Percentiles rank a stretch among this genome's conserved stretches.
Evolutionary conservation across 768 basidiomycete genomes (phyloP).

Genomic region (Thelephora aurantiotincta): DNA sequence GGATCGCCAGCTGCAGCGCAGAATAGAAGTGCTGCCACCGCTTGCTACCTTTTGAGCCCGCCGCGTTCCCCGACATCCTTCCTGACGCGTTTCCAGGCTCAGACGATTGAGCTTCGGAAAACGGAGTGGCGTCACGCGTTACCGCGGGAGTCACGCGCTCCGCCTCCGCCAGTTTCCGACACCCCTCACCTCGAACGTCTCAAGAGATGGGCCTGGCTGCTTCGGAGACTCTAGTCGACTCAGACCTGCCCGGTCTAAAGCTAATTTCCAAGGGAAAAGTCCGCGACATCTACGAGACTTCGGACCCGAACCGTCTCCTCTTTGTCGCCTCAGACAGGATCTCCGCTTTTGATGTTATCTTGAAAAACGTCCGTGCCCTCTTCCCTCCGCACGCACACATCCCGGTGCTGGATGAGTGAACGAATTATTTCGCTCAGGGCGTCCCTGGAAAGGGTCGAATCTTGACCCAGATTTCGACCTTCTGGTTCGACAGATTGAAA

Average conservation of each 20-base stretch:
- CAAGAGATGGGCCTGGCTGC: conserved; percentile 4
- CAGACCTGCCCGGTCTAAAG: conserved; percentile 44
- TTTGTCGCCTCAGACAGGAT: conserved; percentile 95
- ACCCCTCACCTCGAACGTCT: not conserved
- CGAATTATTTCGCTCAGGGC: conserved; percentile 37
- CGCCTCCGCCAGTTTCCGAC: not conserved
- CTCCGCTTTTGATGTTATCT: conserved; percentile 91
- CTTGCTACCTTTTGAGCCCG: conserved; percentile 22
- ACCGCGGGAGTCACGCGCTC: not conserved
- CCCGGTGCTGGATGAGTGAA: not conserved
- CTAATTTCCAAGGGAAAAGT: conserved; percentile 90
- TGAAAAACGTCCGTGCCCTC: conserved; percentile 63
- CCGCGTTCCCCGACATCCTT: conserved; percentile 3
- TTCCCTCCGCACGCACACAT: not conserved
- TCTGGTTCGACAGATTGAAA: conserved; percentile 84
- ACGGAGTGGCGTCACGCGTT: not conserved
- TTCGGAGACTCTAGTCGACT: conserved; percentile 29
- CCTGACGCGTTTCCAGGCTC: not conserved
- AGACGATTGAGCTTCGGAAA: not conserved
- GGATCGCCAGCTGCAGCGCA: conserved; percentile 37
- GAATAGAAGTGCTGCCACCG: conserved; percentile 38
- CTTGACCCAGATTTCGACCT: conserved; percentile 79
- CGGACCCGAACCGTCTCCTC: conserved; percentile 58
- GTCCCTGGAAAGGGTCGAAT: conserved; percentile 90
- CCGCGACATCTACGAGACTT: conserved; percentile 80